These are phyloP conservation scores for Podosphaera xanthii DNA, from an alignment of 2,329 filamentous ascomycete species.

Conservation along the genomic window DNA sequence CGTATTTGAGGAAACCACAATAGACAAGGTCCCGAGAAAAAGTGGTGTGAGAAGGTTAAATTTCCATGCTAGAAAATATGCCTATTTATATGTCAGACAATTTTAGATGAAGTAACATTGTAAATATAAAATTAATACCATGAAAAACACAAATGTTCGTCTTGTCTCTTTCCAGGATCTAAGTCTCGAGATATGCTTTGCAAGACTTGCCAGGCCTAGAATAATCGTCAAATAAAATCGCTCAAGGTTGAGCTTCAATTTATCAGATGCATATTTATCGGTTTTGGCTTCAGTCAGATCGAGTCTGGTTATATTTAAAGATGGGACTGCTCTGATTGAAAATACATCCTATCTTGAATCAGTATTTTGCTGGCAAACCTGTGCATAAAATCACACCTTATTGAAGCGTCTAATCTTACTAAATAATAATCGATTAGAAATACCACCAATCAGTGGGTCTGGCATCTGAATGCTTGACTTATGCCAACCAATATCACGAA, in stretches of 20 bases:
- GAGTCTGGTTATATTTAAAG: slow-evolving; percentile 22
- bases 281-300: slow-evolving; percentile 65
- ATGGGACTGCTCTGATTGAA: neutral
- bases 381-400: neutral
- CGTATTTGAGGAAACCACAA: slow-evolving; percentile 4
- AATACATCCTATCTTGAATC: neutral
- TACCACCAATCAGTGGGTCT: neutral
- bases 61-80: slow-evolving; percentile 6
- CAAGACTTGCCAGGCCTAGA: slow-evolving; percentile 38
- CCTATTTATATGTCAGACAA: neutral
- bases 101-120: slow-evolving; percentile 28
- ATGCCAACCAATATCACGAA: slow-evolving; percentile 1
- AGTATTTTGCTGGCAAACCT: neutral
- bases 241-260: slow-evolving; percentile 55
- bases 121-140: neutral
- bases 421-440: neutral
- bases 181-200: slow-evolving; percentile 54
- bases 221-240: slow-evolving; percentile 62
- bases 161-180: slow-evolving; percentile 57
- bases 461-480: neutral
- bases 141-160: slow-evolving; percentile 39
- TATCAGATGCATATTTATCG: slow-evolving; percentile 69
- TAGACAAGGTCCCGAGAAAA: slow-evolving; percentile 5
- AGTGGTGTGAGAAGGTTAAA: slow-evolving; percentile 7
- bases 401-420: neutral